These are phyloP conservation scores for Euclidium syriacum DNA, from an alignment of 345 rosid species.

Conservation along the genomic window DNA sequence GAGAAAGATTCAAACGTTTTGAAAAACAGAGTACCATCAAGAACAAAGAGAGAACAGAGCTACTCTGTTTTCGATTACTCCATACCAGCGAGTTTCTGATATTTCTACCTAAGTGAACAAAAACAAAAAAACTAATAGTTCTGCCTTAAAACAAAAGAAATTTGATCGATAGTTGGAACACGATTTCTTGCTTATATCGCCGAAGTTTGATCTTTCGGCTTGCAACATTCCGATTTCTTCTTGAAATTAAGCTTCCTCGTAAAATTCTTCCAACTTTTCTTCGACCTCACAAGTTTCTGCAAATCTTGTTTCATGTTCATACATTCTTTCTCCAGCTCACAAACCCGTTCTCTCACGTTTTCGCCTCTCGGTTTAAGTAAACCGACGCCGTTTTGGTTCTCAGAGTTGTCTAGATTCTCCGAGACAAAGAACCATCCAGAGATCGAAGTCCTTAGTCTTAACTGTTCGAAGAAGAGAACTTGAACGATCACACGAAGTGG, in stretches of 20 bases:
- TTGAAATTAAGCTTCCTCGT: conserved; percentile 46
- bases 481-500: conserved; percentile 77
- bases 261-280: conserved; percentile 53
- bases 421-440: conserved; percentile 72
- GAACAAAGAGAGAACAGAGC: conserved; percentile 18
- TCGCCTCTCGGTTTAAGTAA: conserved; percentile 23
- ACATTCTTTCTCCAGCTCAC: conserved; percentile 68
- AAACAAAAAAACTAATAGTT: not conserved
- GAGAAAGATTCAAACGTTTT: not conserved
- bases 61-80: not conserved
- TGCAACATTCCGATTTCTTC: conserved; percentile 52
- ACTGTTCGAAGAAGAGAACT: conserved; percentile 75
- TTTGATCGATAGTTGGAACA: not conserved
- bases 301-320: conserved; percentile 59
- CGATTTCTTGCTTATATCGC: conserved; percentile 15
- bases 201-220: conserved; percentile 38
- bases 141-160: not conserved
- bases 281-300: conserved; percentile 50
- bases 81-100: conserved; percentile 1
- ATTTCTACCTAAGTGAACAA: conserved; percentile 11
- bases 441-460: conserved; percentile 63
- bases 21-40: conserved; percentile 5
- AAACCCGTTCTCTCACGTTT: conserved; percentile 50
- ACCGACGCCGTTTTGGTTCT: conserved; percentile 30
- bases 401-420: conserved; percentile 51